A percentile compares a stretch with the other conserved stretches of the same genome.
Conservation (phyloP, 495 filamentous ascomycete genomes). For the Chaetomium tenue region DNA sequence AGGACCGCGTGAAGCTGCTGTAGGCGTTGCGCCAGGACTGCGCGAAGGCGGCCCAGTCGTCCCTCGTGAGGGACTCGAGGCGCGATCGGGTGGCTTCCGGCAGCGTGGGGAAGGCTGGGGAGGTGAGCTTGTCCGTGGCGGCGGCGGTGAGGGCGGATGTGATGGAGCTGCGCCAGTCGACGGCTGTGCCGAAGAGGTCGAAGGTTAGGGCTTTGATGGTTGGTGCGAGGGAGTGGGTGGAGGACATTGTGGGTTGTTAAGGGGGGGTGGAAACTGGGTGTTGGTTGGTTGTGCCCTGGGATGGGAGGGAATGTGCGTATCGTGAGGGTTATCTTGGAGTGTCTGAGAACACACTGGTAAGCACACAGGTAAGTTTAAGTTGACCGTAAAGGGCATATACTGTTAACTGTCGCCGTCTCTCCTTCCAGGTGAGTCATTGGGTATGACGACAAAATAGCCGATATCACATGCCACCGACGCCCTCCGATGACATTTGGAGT, state of each 20-base stretch:
- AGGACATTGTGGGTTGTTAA: background rate
- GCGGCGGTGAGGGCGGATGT: slow-evolving; percentile 53
- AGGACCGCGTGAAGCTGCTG: slow-evolving; percentile 55
- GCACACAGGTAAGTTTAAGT: background rate
- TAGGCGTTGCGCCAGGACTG: slow-evolving; percentile 69
- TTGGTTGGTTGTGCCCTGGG: background rate
- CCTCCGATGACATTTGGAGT: background rate
- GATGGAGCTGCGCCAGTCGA: slow-evolving; percentile 67
- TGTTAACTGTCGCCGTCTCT: background rate
- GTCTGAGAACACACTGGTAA: background rate
- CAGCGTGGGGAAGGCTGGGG: slow-evolving; percentile 37
- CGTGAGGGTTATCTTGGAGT: background rate
- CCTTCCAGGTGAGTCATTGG: background rate
- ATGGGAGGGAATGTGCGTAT: too few relatives aligned
- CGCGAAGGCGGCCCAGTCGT: slow-evolving; percentile 61
- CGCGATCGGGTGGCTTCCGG: slow-evolving; percentile 43
- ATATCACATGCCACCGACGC: background rate
- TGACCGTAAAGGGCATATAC: too few relatives aligned
- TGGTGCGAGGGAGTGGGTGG: background rate
- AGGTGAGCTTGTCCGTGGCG: slow-evolving; percentile 42
- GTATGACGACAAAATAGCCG: background rate
- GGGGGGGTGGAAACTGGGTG: too few relatives aligned
- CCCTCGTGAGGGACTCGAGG: slow-evolving; percentile 49
- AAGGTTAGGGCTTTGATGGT: slow-evolving; percentile 51
- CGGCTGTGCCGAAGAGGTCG: slow-evolving; percentile 73